Conservation (phyloP, 73 alveolate genomes). For the Paramecium sexaurelia region DNA sequence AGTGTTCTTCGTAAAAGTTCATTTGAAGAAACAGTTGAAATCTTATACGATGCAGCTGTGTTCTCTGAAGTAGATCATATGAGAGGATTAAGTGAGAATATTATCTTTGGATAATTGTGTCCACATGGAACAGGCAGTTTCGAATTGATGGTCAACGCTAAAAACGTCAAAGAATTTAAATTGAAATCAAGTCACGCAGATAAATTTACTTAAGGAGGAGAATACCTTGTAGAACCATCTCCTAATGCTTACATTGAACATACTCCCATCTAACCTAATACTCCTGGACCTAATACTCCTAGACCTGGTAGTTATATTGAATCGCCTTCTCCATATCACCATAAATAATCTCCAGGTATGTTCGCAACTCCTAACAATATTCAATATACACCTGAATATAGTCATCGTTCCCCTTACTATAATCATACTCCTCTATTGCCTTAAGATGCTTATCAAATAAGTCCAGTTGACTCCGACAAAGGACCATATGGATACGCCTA, state of each 20-base stretch:
- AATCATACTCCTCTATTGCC: background rate
- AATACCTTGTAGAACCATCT: background rate
- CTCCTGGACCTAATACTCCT: background rate
- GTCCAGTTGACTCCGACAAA: conserved; percentile 22
- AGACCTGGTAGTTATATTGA: too few relatives aligned
- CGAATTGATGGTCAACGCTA: conserved; percentile 60
- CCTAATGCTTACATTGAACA: background rate
- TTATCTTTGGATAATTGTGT: conserved; percentile 66
- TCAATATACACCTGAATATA: background rate
- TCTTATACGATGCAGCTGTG: conserved; percentile 98
- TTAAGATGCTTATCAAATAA: background rate
- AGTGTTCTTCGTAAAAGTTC: conserved; percentile 73
- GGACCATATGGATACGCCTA: background rate
- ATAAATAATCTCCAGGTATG: background rate
- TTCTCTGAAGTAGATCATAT: conserved; percentile 94
- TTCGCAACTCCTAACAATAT: background rate
- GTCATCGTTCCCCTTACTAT: background rate
- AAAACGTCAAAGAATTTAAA: conserved; percentile 62
- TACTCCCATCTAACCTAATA: background rate
- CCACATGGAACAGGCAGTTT: conserved; percentile 68
- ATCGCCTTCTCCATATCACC: background rate
- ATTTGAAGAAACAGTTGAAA: conserved; percentile 99
- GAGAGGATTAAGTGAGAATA: conserved; percentile 64
- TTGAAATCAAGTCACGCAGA: conserved; percentile 52
- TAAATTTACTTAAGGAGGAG: background rate